Evolutionary conservation across 768 basidiomycete species (phyloP).

Genomic region (Tephrocybe sp.): DNA sequence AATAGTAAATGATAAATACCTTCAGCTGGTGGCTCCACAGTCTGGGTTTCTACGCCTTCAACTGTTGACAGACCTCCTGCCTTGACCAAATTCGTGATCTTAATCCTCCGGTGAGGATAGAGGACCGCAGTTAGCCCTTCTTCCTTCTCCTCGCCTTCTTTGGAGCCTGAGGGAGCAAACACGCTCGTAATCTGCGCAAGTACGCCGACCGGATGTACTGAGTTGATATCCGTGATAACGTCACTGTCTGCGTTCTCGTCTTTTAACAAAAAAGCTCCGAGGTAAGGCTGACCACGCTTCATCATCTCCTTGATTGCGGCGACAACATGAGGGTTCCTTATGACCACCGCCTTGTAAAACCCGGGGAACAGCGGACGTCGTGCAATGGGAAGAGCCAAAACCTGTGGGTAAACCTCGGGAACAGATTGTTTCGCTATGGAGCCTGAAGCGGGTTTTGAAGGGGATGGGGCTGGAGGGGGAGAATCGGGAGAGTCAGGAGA

Average conservation of each 20-base stretch:
- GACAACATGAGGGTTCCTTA: constrained; percentile 88
- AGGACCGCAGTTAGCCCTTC: constrained; percentile 93
- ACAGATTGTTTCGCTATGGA: constrained; percentile 84
- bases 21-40: constrained; percentile 42
- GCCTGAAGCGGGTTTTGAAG: constrained; percentile 28
- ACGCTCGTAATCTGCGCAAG: constrained; percentile 97
- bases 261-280: constrained; percentile 95
- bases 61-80: constrained; percentile 43
- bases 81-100: constrained; percentile 84
- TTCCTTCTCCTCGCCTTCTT: constrained; percentile 65
- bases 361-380: constrained; percentile 95
- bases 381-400: constrained; percentile 93
- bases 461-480: constrained; percentile 14
- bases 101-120: constrained; percentile 89
- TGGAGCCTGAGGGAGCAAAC: constrained; percentile 55
- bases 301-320: constrained; percentile 95
- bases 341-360: constrained; percentile 97
- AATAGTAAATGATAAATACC: constrained; percentile 11
- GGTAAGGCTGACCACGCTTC: constrained; percentile 94
- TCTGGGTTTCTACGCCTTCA: constrained; percentile 40
- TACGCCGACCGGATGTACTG: constrained; percentile 91
- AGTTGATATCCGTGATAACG: constrained; percentile 82
- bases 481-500: constrained; percentile 18
- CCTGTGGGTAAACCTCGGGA: constrained; percentile 89
- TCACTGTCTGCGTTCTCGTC: constrained; percentile 92